Conservation (phyloP, 2,329 filamentous ascomycete genomes). For the Aspergillus intermedius region DNA sequence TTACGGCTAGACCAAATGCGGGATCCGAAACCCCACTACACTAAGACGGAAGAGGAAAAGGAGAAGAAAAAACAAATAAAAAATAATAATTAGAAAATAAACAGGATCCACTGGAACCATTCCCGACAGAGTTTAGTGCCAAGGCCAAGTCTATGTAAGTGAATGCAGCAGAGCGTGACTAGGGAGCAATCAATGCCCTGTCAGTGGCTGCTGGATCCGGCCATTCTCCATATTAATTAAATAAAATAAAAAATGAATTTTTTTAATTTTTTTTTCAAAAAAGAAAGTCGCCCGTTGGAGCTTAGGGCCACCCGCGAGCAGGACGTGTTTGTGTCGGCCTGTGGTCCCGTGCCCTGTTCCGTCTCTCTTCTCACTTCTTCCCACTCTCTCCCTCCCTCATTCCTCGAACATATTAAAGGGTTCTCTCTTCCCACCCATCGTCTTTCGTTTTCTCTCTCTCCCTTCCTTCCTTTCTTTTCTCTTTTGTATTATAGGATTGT, state of each 20-base stretch:
- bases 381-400: conserved; percentile 18
- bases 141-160: background rate
- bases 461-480: conserved; percentile 12
- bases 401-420: conserved; percentile 30
- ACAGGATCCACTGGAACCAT: background rate
- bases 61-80: background rate
- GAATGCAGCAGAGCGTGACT: background rate
- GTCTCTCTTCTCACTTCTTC: conserved; percentile 20
- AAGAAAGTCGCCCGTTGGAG: conserved; percentile 23
- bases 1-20: background rate
- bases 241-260: conserved; percentile 2
- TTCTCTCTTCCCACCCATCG: conserved; percentile 24
- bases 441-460: conserved; percentile 7
- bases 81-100: background rate
- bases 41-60: background rate
- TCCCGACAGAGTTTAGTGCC: background rate
- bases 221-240: conserved; percentile 4
- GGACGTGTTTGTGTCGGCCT: conserved; percentile 22
- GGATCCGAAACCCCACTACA: background rate
- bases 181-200: background rate
- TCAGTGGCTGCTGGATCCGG: conserved; percentile 15
- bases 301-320: conserved; percentile 9
- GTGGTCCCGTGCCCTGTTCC: conserved; percentile 20
- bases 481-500: conserved; percentile 27
- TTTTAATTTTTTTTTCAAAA: conserved; percentile 4